These are phyloP conservation scores for Poa pratensis DNA, from an alignment of 176 grass and related monocot genomes.

Conservation along the genomic window DNA sequence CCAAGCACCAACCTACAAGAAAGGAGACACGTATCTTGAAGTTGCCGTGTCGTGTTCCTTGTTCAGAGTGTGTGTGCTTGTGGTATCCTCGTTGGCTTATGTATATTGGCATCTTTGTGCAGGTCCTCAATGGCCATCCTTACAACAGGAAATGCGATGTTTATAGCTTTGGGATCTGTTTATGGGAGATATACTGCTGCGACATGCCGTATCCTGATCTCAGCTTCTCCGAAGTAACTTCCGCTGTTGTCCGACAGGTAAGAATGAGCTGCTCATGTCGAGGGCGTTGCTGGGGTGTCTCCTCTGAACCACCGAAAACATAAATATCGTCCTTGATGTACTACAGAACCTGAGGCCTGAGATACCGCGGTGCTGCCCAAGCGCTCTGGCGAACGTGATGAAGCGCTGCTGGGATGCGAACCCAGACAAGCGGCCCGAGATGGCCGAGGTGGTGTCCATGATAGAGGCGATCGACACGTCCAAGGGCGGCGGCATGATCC, in stretches of 20 bases:
- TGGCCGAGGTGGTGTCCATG: constrained; percentile 89
- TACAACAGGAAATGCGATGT: constrained; percentile 99
- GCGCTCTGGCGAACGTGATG: constrained; percentile 85
- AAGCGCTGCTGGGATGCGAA: constrained; percentile 97
- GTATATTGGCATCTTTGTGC: constrained; percentile 37
- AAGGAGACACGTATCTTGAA: neutral
- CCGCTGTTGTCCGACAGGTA: constrained; percentile 97
- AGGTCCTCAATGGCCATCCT: constrained; percentile 96
- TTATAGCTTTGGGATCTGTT: constrained; percentile 96
- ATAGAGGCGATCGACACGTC: constrained; percentile 95
- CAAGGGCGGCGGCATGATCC: constrained; percentile 97
- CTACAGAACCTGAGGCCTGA: constrained; percentile 97
- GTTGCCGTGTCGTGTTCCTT: neutral
- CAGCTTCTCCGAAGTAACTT: constrained; percentile 96
- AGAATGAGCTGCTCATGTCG: neutral
- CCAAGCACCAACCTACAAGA: neutral
- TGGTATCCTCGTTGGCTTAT: constrained; percentile 6
- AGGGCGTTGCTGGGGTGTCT: neutral
- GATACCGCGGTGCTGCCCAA: constrained; percentile 96
- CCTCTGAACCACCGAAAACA: constrained; percentile 4
- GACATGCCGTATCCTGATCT: constrained; percentile 99
- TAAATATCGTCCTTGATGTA: neutral
- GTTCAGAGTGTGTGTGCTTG: neutral
- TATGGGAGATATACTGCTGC: constrained; percentile 99
- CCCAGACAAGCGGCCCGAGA: constrained; percentile 87